Base-by-base conservation (phyloP, 202 grass and related monocot species). In the Hordeum pubiflorum region DNA sequence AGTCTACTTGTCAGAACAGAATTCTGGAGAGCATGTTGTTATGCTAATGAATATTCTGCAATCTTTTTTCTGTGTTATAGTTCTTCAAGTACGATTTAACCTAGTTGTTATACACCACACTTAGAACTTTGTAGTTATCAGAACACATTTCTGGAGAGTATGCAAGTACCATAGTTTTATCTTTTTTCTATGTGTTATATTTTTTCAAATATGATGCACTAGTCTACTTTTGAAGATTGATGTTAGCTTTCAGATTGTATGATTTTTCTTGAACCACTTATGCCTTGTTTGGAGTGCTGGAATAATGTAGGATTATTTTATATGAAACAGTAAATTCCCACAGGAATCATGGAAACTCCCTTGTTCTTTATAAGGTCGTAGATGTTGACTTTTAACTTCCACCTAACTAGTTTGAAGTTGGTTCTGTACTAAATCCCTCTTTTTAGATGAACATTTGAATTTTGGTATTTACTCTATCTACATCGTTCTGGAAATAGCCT, bases 21-120 rank as follows among this genome's bases (percentile, higher is more conserved):
- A 64, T 78, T 41, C 14, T 58, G 36, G 74, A 72, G 54, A 77
- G 32, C 63, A 54, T 72, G 56, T 58, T 17, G 14, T 50, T 50
- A 50, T 17, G 14, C 46, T 78, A 63, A 82, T 38, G 76, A 74
- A 36, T 33, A 59, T 67, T 43, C 17, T 40, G n/a, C 29, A 63
- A 22, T 67, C 12, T 21, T 58, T 70, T 56, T 13, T 34, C 26
- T 58, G 0, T 5, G 3, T 6, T 83, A 6, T 78, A 43, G 37
- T 18, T 48, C 72, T 69, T 76, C 9, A 61, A 76, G 69, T 87
- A 43, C 14, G 32, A 80, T 57, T 60, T 23, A 59, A 77, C 36
- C 75, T 80, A 21, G 70, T 75, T 63, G 74, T 24, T n/a, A 32
- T 57, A 29, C 34, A 72, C 38, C 43, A 32, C 13, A n/a, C 9